Evolutionary conservation across 83 land plant genomes (phyloP), one percentile per base, ranked within the genome.

Genomic region (Picea engelmannii): DNA sequence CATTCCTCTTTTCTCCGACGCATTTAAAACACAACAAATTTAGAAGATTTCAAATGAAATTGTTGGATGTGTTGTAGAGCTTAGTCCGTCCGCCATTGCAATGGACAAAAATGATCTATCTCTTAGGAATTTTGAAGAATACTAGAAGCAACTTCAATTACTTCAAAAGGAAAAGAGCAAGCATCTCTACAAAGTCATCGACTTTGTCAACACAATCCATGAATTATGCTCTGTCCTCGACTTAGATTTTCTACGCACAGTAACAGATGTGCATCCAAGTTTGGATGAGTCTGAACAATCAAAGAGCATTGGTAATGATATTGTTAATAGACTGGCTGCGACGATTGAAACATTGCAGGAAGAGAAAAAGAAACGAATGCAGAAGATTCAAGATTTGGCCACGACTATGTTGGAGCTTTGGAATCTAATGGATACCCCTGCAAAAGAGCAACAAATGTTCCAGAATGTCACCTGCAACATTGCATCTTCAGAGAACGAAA

Each of bases 341-440:
- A 84, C 82, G 16, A 85, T 90, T 24, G 44, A 83, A 24, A 81
- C 81, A 23, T 66, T 95, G 84, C 78, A 84, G 55, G 95, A 86
- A 62, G 82, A 88, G 62, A 95, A 93, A 68, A 81, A 87, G 68
- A 86, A 91, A 80, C 85, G 95, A 74, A 91, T 95, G 90, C 96
- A 93, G 24, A 81, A 92, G 95, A 81, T 94, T 76, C 95, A 92
- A 89, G 90, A 94, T 77, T 89, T 92, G 66, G 91, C 85, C 21
- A 84, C 93, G 38, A 59, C 91, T 21, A 78, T 94, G 82, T 60
- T 94, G 82, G 94, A 95, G 85, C n/a, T n/a, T 13, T 95, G 96
- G 97, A 88, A 90, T 80, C 80, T 95, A 81, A 93, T 95, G 97
- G 97, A 95, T 79, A 95, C 96, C 27, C 93, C 92, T 4, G 35